A percentile compares a stretch with the other conserved stretches of the same genome.
Evolutionary conservation across 139 green algal species (phyloP).

Genomic region (Picochlorum sp.): DNA sequence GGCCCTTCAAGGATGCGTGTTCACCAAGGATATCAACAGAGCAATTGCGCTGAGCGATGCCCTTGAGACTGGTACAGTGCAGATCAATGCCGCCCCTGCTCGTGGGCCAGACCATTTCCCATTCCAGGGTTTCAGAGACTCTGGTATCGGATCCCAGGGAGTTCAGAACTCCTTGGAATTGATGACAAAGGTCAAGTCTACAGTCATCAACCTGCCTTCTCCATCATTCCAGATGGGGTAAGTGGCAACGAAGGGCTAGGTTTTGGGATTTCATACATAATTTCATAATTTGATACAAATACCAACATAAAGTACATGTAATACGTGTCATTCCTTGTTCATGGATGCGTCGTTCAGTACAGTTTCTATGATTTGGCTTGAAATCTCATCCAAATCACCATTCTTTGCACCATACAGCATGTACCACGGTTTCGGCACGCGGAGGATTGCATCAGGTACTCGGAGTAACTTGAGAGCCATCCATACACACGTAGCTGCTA

Average conservation of each 20-base stretch:
- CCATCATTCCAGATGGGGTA: slow-evolving; percentile 71
- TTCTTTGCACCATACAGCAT: not conserved
- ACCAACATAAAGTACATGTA: too few relatives aligned
- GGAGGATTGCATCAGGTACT: not conserved
- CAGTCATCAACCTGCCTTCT: slow-evolving; percentile 79
- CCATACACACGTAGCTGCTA: slow-evolving; percentile 25
- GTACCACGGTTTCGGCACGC: not conserved
- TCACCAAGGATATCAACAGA: slow-evolving; percentile 82
- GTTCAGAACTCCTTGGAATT: slow-evolving; percentile 80
- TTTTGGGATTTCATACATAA: not conserved
- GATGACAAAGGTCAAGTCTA: slow-evolving; percentile 94
- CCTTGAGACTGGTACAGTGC: slow-evolving; percentile 92
- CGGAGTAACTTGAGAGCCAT: slow-evolving; percentile 19
- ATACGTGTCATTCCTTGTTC: too few relatives aligned
- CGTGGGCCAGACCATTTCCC: slow-evolving; percentile 83
- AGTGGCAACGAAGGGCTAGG: not conserved
- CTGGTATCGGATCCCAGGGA: slow-evolving; percentile 83
- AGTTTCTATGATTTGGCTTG: not conserved
- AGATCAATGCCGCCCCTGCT: slow-evolving; percentile 84
- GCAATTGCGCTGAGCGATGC: slow-evolving; percentile 79
- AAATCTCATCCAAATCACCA: not conserved
- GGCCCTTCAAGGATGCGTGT: slow-evolving; percentile 88
- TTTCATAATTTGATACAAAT: too few relatives aligned
- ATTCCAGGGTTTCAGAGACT: slow-evolving; percentile 82
- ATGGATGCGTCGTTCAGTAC: not conserved